Conservation (phyloP, 345 rosid species). For the Dimocarpus longan region DNA sequence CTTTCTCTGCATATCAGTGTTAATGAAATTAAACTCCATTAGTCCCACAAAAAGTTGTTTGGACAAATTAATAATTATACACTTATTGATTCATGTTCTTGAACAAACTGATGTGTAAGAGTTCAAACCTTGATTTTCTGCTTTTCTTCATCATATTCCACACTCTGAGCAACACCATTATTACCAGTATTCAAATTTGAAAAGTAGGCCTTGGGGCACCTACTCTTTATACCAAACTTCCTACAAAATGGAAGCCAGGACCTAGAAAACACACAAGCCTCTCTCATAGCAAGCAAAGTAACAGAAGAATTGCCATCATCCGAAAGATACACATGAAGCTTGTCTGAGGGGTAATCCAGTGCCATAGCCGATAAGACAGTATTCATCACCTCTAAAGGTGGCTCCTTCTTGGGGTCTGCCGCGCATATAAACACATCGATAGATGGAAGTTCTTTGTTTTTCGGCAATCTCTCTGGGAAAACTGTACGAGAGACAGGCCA, state of each 20-base stretch:
- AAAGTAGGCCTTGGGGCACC: conserved; percentile 43
- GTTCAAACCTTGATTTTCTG: no score
- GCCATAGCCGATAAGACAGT: conserved; percentile 56
- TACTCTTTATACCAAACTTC: conserved; percentile 29
- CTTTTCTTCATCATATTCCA: no score
- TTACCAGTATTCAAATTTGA: neutral
- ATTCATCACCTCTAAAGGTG: conserved; percentile 46
- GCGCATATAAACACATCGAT: conserved; percentile 59
- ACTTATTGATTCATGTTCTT: no score
- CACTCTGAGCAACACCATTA: no score
- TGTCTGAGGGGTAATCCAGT: conserved; percentile 49
- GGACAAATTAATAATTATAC: neutral
- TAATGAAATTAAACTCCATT: neutral
- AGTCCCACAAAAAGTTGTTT: neutral
- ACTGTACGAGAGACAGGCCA: conserved; percentile 32
- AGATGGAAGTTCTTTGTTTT: conserved; percentile 32
- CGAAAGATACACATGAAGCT: conserved; percentile 52
- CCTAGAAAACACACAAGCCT: conserved; percentile 42
- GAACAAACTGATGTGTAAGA: no score
- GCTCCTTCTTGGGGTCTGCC: conserved; percentile 53
- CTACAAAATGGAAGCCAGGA: conserved; percentile 55
- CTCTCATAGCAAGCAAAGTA: conserved; percentile 40
- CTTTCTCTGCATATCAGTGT: conserved; percentile 21
- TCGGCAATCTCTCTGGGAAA: conserved; percentile 38
- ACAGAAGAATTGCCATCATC: conserved; percentile 47